Evolutionary conservation across 257 asterid species (phyloP), one percentile per base, ranked within the genome.

Genomic region (Osmanthus fragrans): DNA sequence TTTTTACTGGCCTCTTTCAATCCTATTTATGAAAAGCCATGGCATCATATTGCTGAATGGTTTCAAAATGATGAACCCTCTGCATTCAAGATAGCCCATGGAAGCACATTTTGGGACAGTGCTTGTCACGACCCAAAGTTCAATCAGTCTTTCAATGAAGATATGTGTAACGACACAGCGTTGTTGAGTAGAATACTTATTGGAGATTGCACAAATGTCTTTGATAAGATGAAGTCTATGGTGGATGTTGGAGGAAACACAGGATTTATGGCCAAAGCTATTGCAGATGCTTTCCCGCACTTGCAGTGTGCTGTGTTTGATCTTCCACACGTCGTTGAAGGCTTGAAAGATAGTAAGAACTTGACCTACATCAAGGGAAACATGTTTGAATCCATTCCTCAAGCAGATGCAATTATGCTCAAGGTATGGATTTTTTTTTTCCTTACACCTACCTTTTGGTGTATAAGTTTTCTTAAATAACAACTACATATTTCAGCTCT

Each of bases 291-390:
- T 12, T 72, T 64, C 73, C 77, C 73, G 10, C 67, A 30, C 1
- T 37, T 78, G 73, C 60, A 9, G 32, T 78, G 82, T 33, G 30
- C 32, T 7, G 82, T 77, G 29, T 30, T 82, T n/a, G 85, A 82
- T 70, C 85, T 73, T 25, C 84, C 81, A n/a, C 72, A 72, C 54
- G 81, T 81, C 30, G 79, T 76, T n/a, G 84, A 16, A 1, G 82
- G 80, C 11, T 40, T 82, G 76, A 70, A 82, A 40, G 82, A 63
- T 19, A 40, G 32, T 30, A 36, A 77, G 12, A 82, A 77, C 27
- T 40, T 82, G 70, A 67, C 42, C 3, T 81, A 32, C 30, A 66
- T 76, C 2, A 65, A 42, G 3, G 84, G 81, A 51, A 73, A 81
- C 37, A 81, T 81, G 84, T 51, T 81, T 19, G 37, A 81, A 5